These are phyloP conservation scores for Trypethelium eluteriae DNA, from an alignment of 495 filamentous ascomycete genomes.

Conservation along the genomic window DNA sequence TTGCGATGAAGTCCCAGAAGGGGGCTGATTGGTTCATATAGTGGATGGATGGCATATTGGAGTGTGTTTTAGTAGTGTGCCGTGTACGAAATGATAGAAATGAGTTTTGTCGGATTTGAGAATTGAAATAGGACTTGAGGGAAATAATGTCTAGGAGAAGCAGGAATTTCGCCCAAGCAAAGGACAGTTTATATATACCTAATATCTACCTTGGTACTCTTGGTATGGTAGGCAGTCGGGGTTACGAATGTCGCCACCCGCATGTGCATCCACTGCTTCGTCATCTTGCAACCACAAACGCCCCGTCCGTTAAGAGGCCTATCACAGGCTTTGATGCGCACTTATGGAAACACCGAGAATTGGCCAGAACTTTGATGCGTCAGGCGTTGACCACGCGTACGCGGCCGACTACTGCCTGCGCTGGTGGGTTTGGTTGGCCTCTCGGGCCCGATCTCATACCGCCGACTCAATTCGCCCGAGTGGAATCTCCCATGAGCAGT, in stretches of 20 bases:
- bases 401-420: constrained; percentile 5
- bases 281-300: not conserved
- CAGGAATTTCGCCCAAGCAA: not conserved
- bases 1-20: constrained; percentile 42
- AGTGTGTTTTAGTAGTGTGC: not conserved
- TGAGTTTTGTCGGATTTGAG: not conserved
- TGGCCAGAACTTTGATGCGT: not conserved
- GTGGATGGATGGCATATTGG: constrained; percentile 35
- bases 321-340: not conserved
- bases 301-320: not conserved
- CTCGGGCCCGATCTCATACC: not conserved
- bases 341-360: not conserved
- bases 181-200: not conserved
- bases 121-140: not conserved
- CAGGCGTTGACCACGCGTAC: not conserved
- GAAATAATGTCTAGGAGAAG: no score
- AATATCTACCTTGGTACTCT: not conserved
- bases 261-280: not conserved
- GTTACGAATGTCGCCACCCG: not conserved
- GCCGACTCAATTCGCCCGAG: not conserved
- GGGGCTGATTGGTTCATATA: constrained; percentile 40
- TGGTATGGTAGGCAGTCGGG: not conserved
- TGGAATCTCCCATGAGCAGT: not conserved
- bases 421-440: not conserved
- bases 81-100: not conserved